Conservation (phyloP, 2,329 filamentous ascomycete species). For the Monilinia aucupariae region DNA sequence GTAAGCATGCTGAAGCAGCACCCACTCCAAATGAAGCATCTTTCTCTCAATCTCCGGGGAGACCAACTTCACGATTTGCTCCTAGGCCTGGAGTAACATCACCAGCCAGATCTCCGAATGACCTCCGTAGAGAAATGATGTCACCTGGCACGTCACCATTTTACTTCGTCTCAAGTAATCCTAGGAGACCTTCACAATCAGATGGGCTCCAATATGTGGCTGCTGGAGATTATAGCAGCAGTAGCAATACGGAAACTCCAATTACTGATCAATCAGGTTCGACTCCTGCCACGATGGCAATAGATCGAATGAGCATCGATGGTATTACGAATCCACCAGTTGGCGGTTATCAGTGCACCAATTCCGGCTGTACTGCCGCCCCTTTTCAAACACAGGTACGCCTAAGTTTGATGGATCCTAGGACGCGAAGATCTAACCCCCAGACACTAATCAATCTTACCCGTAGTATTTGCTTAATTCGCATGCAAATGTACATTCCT, state of each 20-base stretch:
- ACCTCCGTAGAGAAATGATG: conserved; percentile 42
- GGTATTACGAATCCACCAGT: conserved; percentile 50
- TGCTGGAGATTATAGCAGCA: conserved; percentile 29
- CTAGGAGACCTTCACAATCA: conserved; percentile 29
- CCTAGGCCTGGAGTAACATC: conserved; percentile 28
- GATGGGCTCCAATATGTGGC: conserved; percentile 27
- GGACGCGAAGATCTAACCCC: background rate
- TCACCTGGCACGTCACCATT: conserved; percentile 28
- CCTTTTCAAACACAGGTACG: conserved; percentile 70
- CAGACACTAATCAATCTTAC: conserved; percentile 15
- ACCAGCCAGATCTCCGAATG: conserved; percentile 32
- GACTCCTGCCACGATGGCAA: conserved; percentile 41
- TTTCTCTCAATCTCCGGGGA: conserved; percentile 31
- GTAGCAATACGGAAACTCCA: conserved; percentile 42
- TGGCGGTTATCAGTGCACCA: conserved; percentile 53
- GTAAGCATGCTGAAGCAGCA: conserved; percentile 27
- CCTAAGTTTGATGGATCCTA: background rate
- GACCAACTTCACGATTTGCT: conserved; percentile 26
- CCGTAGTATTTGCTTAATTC: conserved; percentile 65
- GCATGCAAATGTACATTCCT: conserved; percentile 68
- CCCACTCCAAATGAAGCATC: conserved; percentile 20
- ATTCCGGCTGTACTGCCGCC: conserved; percentile 60
- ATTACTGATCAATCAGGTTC: conserved; percentile 42
- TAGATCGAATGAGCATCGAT: conserved; percentile 55
- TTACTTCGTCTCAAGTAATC: conserved; percentile 21